Evolutionary conservation across 805 yeast genomes (phyloP).

Genomic region (Wickerhamiella parazyma): DNA sequence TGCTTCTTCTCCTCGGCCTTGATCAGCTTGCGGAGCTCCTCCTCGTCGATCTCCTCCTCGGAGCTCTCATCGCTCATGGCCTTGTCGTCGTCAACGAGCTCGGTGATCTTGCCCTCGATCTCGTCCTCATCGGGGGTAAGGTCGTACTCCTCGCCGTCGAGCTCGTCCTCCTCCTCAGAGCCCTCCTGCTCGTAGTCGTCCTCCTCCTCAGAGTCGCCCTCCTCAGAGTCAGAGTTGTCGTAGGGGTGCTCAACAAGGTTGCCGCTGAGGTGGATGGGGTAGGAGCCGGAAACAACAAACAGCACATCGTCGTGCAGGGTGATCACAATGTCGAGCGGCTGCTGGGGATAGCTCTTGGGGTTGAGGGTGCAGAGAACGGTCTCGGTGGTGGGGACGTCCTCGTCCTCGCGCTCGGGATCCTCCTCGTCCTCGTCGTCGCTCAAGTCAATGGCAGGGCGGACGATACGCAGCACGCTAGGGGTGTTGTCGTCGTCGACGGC

Average conservation of each 20-base stretch:
- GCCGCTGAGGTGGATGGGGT: slow-evolving; percentile 84
- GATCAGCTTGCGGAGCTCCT: slow-evolving; percentile 10
- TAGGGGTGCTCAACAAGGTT: slow-evolving; percentile 94
- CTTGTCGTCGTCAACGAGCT: slow-evolving; percentile 39
- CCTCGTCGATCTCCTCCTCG: slow-evolving; percentile 27
- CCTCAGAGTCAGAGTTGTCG: slow-evolving; percentile 48
- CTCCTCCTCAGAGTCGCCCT: slow-evolving; percentile 34
- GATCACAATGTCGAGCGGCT: slow-evolving; percentile 77
- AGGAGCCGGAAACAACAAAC: slow-evolving; percentile 93
- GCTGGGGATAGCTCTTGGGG: slow-evolving; percentile 64
- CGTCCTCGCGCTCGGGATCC: slow-evolving; percentile 34
- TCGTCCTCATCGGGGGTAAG: slow-evolving; percentile 24
- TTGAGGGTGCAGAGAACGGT: slow-evolving; percentile 84
- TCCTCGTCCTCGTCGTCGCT: slow-evolving; percentile 23
- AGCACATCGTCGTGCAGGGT: slow-evolving; percentile 86
- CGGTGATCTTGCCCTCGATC: slow-evolving; percentile 25
- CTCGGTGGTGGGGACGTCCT: slow-evolving; percentile 53
- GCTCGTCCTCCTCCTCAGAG: slow-evolving; percentile 23
- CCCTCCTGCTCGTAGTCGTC: slow-evolving; percentile 25
- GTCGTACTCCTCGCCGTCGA: slow-evolving; percentile 51
- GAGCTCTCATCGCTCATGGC: slow-evolving; percentile 31
- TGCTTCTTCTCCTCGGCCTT: slow-evolving; percentile 22
- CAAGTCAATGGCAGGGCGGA: slow-evolving; percentile 26
- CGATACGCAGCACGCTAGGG: slow-evolving; percentile 81
- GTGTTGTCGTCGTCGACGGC: slow-evolving; percentile 42